Percentiles rank a stretch among this genome's conserved stretches.
Conservation (phyloP, 768 basidiomycete species). For the Lyophyllum shimeji region DNA sequence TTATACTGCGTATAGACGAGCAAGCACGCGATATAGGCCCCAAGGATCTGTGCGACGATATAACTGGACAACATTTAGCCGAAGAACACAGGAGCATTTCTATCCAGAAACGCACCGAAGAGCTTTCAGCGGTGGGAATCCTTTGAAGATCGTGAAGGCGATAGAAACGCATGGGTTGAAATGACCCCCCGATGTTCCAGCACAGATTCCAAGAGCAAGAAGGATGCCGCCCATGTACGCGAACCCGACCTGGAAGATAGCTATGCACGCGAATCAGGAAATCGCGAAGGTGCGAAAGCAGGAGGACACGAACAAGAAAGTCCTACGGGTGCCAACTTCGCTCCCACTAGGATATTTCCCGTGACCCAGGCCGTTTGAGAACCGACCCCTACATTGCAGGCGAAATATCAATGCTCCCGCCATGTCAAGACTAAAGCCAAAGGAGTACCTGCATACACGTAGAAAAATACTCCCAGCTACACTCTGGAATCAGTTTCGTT, state of each 20-base stretch:
- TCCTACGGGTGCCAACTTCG: slow-evolving; percentile 22
- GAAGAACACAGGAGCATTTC: background rate
- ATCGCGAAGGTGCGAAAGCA: background rate
- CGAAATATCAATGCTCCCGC: background rate
- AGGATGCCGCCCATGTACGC: slow-evolving; percentile 61
- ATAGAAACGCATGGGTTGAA: slow-evolving; percentile 67
- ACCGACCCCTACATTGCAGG: slow-evolving; percentile 43
- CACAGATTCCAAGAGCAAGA: slow-evolving; percentile 53
- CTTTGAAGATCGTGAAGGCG: slow-evolving; percentile 47
- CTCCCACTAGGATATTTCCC: slow-evolving; percentile 40
- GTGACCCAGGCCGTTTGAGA: slow-evolving; percentile 50
- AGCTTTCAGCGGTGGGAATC: slow-evolving; percentile 54
- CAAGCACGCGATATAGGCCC: slow-evolving; percentile 62
- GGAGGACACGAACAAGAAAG: slow-evolving; percentile 47
- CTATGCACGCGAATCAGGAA: slow-evolving; percentile 27
- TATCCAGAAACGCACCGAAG: slow-evolving; percentile 32
- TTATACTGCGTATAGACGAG: slow-evolving; percentile 65
- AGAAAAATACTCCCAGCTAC: slow-evolving; percentile 63
- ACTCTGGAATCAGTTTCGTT: slow-evolving; percentile 5
- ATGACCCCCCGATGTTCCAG: slow-evolving; percentile 59
- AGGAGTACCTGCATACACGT: slow-evolving; percentile 48
- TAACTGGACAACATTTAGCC: slow-evolving; percentile 39
- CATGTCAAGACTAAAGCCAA: background rate
- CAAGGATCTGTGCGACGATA: slow-evolving; percentile 64
- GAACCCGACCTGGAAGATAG: slow-evolving; percentile 55